A percentile compares a stretch with the other conserved stretches of the same genome.
Conservation (phyloP, 2,329 filamentous ascomycete species). For the Ascochyta pisi region DNA sequence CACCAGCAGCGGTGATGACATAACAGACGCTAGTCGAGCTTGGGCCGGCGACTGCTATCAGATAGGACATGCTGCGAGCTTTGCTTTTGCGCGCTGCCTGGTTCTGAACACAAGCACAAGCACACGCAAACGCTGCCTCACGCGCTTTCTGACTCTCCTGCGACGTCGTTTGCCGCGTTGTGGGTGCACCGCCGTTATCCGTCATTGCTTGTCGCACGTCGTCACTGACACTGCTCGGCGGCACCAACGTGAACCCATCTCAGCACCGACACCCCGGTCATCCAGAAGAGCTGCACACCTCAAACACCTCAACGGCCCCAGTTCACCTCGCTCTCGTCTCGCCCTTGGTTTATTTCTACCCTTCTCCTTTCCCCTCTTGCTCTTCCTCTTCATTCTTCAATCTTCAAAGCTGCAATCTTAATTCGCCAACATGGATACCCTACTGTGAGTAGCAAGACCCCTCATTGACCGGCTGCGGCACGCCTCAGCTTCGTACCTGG, state of each 20-base stretch:
- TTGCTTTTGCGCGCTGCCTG: slow-evolving; percentile 23
- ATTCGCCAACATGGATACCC: slow-evolving; percentile 62
- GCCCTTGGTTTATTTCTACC: slow-evolving; percentile 6
- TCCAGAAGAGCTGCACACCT: slow-evolving; percentile 21
- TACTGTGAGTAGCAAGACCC: slow-evolving; percentile 60
- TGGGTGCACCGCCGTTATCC: slow-evolving; percentile 13
- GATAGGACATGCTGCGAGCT: neutral
- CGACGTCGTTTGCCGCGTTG: slow-evolving; percentile 18
- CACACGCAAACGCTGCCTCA: no score
- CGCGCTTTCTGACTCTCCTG: slow-evolving; percentile 14
- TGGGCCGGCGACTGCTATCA: slow-evolving; percentile 10
- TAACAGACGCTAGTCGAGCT: slow-evolving; percentile 29
- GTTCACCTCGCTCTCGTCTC: slow-evolving; percentile 11
- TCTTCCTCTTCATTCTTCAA: slow-evolving; percentile 5
- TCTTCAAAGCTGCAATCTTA: slow-evolving; percentile 7
- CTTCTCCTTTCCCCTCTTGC: neutral
- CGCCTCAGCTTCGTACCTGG: neutral
- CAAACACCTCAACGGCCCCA: slow-evolving; percentile 25
- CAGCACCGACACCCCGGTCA: slow-evolving; percentile 23
- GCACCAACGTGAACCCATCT: slow-evolving; percentile 16
- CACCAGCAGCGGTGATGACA: slow-evolving; percentile 32
- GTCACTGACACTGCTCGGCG: slow-evolving; percentile 31
- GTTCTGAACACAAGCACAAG: no score
- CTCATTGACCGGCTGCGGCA: slow-evolving; percentile 20
- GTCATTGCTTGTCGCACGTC: slow-evolving; percentile 25